Base-by-base conservation (phyloP, 2,329 filamentous ascomycete genomes). In the Nothophaeocryptopus gaeumannii region DNA sequence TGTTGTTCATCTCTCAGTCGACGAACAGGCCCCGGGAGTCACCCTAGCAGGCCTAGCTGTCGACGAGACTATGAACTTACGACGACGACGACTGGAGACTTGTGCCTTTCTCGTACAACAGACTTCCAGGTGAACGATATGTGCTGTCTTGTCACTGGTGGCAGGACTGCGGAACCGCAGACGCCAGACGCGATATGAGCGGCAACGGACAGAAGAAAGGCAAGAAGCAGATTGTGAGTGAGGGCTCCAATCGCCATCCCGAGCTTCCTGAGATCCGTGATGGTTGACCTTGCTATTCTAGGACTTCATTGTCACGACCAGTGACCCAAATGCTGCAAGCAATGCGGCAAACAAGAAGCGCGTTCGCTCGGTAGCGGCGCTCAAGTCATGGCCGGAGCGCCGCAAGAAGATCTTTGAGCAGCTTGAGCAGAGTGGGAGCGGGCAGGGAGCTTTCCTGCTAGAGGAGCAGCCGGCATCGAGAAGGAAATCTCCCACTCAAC, bases 281-380 rank as follows among this genome's bases (percentile, higher is more conserved):
- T 7, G 7, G 7, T 26, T 26, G 20, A 26, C 20, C n/a, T 12
- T 33, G 5, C 35, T 13, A 1, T 32, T 33, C 34, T 20, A 53
- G 50, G 57, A 59, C 35, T 66, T 66, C 51, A 60, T 66, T n/a
- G 62, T 65, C 30, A 61, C 58, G 8, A 62, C 61, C 16, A 52
- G 52, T 26, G 52, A 61, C 42, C 60, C 63, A 5, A 51, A 51
- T 32, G 56, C 56, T 32, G 50, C 55, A 15, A 55, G 38, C 7
- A 54, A 53, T 14, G 51, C 52, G 2, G 61, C 58, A 12, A 62
- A 65, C 56, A 63, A 64, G 51, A 60, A 60, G 41, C 58, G 61
- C 8, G 60, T 66, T 5, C 57, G 63, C 5, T 60, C 57, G 2
- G 58, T 60, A 10, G 63, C 63, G 5, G 63, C 63, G 2, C 49